phyloP scores from a whole-genome alignment of 352 stramenopile species.

The Phytophthora brassicae region DNA sequence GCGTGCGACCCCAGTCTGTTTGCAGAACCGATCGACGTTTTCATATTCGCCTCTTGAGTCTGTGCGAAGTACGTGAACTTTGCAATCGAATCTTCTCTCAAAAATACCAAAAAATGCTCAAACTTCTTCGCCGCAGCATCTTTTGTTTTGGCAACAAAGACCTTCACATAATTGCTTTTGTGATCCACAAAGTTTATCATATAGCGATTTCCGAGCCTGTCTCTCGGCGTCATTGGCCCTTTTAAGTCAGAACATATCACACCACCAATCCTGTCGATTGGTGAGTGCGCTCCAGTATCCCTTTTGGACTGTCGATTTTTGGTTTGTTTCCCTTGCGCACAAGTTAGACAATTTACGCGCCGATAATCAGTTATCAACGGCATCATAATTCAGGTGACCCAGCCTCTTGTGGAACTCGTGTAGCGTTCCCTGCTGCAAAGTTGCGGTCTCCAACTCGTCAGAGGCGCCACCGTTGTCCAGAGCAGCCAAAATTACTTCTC shows the following conservation, averaged over 20 bases:
- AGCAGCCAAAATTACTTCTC: not conserved
- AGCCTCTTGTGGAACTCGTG: not conserved
- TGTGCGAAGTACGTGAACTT: slow-evolving; percentile 3
- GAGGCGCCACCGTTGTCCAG: not conserved
- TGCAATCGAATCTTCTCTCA: slow-evolving; percentile 9
- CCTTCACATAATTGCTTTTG: slow-evolving; percentile 12
- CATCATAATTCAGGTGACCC: not conserved
- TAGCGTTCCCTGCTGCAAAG: not conserved
- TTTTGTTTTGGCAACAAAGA: slow-evolving; percentile 16
- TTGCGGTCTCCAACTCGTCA: not conserved
- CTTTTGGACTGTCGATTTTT: not conserved
- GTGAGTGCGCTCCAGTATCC: not conserved
- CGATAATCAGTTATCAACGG: not conserved
- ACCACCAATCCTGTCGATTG: slow-evolving; percentile 1
- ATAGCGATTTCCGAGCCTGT: slow-evolving; percentile 11
- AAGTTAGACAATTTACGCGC: not conserved
- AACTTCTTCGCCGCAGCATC: slow-evolving; percentile 14
- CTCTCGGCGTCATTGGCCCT: not conserved
- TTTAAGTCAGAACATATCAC: slow-evolving; percentile 7
- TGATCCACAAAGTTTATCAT: slow-evolving; percentile 25
- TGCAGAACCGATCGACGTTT: slow-evolving; percentile 30
- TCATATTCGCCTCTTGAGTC: slow-evolving; percentile 30
- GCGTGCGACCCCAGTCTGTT: slow-evolving; percentile 2
- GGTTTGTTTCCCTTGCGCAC: not conserved
- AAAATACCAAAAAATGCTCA: slow-evolving; percentile 4